phyloP scores from a whole-genome alignment of 2,329 filamentous ascomycete species.

The Penicillium sp. region DNA sequence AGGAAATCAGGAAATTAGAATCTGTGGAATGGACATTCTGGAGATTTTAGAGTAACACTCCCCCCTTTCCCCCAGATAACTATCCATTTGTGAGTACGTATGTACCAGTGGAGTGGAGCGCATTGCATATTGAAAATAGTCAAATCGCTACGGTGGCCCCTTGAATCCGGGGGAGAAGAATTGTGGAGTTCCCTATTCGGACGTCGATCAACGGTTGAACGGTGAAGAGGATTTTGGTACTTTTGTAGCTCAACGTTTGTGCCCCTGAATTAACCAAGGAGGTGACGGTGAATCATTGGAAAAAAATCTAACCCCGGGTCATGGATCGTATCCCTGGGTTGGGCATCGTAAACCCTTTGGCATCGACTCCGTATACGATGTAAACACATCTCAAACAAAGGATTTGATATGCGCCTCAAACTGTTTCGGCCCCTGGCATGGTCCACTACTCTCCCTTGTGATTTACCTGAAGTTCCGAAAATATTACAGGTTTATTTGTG shows the following conservation, averaged over 20 bases:
- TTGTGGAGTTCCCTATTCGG: constrained; percentile 9
- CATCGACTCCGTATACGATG: background rate
- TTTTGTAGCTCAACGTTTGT: constrained; percentile 6
- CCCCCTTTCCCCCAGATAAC: constrained; percentile 9
- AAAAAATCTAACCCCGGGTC: background rate
- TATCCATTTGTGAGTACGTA: background rate
- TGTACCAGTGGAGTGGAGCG: constrained; percentile 3
- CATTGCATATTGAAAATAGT: constrained; percentile 16
- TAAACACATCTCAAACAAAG: constrained; percentile 2
- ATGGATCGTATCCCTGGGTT: constrained; percentile 4
- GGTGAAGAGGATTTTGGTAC: background rate
- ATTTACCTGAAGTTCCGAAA: background rate
- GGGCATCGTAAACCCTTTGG: background rate
- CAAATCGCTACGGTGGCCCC: constrained; percentile 9
- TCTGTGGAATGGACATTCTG: constrained; percentile 10
- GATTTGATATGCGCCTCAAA: constrained; percentile 5
- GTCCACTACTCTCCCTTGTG: background rate
- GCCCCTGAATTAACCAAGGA: constrained; percentile 3
- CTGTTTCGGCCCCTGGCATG: constrained; percentile 9
- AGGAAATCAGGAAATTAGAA: constrained; percentile 13
- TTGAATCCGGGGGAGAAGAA: constrained; percentile 21
- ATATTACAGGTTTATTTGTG: background rate
- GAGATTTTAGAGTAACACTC: constrained; percentile 1
- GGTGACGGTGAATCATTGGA: background rate
- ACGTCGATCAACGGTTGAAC: constrained; percentile 6